Evolutionary conservation across 345 rosid genomes (phyloP), one percentile per base, ranked within the genome.

Genomic region (Brassica nigra): DNA sequence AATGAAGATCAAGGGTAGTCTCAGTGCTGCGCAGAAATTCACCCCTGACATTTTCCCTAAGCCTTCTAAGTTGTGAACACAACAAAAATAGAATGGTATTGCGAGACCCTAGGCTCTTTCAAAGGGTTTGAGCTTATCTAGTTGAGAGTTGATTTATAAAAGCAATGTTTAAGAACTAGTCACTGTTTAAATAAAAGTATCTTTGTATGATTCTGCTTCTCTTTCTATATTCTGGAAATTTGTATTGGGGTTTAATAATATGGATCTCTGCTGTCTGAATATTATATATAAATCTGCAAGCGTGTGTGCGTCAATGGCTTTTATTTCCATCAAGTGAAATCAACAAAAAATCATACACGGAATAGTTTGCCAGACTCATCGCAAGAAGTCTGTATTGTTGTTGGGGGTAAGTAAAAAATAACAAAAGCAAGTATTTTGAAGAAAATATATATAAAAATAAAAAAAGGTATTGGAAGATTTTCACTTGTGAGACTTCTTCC

Each of bases 41-140:
- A 91, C 99, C 9, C 99, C 99, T 0, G 99, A 93, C 79, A 91
- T 95, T 78, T 95, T 95, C 90, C 99, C 99, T 0, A 95, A 91
- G 88, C 97, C 91, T 9, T 79, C 99, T 1, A 95, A 93, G 91
- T 71, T 95, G 89, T 95, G 89, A 95, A 58, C 77, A 76, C 54
- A 68, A 68, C 14, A 23, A 23, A 23, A 23, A 2, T 71, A 55
- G 27, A 54, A 4, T 70, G 68, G 73, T 70, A 80, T 11, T 75
- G 76, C 71, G n/a, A 58, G 4, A 9, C 47, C 47, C 47, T 55
- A 33, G 6, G 36, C 6, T 33, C 66, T 68, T 29, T 18, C 64
- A 70, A 57, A 47, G 69, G 82, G 82, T 67, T 67, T 30, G 34
- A 31, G 81, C 76, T 49, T 59, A 15, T 39, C 34, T 31, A 71